Evolutionary conservation across 2,329 filamentous ascomycete genomes (phyloP), one percentile per base, ranked within the genome.

Genomic region (Diaporthe velutina): DNA sequence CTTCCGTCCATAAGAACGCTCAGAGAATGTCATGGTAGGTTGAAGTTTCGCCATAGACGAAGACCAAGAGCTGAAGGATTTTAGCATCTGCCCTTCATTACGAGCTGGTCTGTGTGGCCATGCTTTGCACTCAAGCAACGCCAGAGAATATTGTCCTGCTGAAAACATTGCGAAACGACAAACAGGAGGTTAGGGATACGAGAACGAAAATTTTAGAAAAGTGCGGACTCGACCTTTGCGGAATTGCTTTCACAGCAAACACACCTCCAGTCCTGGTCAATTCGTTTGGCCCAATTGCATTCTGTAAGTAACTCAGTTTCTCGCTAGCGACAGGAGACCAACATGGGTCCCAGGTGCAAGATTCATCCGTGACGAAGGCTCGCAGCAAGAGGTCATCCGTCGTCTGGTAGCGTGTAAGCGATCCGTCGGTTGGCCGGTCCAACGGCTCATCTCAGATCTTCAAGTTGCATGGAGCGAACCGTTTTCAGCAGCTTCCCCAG

Each of bases 281-380:
- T 74, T 81, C 85, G 4, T 88, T 88, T 76, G 87, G 86, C 0
- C 86, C 86, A 19, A 86, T 88, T 38, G 80, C 84, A 2, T 88
- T 84, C 70, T 87, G 86, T 87, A 77, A 79, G 83, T 80, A 13
- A 6, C 3, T 19, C 35, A 9, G 8, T 17, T 2, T 40, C 35
- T 40, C 4, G 12, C 6, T 25, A 3, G 35, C 0, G 40, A 40
- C 35, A 15, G 10, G 0, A 17, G 28, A 40, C 38, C 3, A 61
- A 42, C 35, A 22, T 42, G 13, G 8, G 33, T 3, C 33, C 81
- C 19, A 81, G 84, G 83, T 45, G 81, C 80, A 38, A 82, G 77
- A 71, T 83, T 80, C 38, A 79, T 86, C 38, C 77, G 70, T 12
- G 33, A 55, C 0, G 76, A 80, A 19, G 66, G 77, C 6, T 76